Conservation (phyloP, 331 rosid genomes). For the Arachis monticola region DNA sequence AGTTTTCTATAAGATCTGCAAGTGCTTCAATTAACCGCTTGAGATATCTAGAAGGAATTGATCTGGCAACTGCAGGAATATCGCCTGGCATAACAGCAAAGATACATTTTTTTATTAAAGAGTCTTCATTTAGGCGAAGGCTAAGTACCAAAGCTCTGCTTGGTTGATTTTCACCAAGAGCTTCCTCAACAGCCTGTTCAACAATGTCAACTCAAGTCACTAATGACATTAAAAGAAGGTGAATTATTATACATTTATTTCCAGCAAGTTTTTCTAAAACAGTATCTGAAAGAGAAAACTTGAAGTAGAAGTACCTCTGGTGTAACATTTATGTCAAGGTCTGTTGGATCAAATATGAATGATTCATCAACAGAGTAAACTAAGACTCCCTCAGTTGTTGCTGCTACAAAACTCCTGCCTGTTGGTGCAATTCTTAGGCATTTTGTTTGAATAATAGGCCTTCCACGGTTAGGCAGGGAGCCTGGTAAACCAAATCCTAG, state of each 20-base stretch:
- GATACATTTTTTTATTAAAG: conserved; percentile 70
- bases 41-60: conserved; percentile 73
- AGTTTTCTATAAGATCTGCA: conserved; percentile 80
- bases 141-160: conserved; percentile 85
- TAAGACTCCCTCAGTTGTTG: conserved; percentile 94
- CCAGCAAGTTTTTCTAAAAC: background rate
- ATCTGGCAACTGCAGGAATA: conserved; percentile 64
- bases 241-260: background rate
- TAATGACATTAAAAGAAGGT: conserved; percentile 24
- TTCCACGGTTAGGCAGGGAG: conserved; percentile 81
- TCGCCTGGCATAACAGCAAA: conserved; percentile 69
- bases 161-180: conserved; percentile 67
- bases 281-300: conserved; percentile 25
- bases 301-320: conserved; percentile 66
- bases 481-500: conserved; percentile 84
- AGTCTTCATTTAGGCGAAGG: conserved; percentile 82
- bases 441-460: conserved; percentile 82
- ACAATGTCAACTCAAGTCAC: conserved; percentile 35
- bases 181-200: conserved; percentile 85
- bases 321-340: conserved; percentile 91
- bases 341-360: conserved; percentile 92
- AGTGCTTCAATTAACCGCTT: conserved; percentile 82
- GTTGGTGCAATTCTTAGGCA: conserved; percentile 89
- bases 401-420: conserved; percentile 91
- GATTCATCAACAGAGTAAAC: conserved; percentile 89